These are phyloP conservation scores for Leonotis leonurus DNA, from an alignment of 257 asterid genomes.

Conservation along the genomic window DNA sequence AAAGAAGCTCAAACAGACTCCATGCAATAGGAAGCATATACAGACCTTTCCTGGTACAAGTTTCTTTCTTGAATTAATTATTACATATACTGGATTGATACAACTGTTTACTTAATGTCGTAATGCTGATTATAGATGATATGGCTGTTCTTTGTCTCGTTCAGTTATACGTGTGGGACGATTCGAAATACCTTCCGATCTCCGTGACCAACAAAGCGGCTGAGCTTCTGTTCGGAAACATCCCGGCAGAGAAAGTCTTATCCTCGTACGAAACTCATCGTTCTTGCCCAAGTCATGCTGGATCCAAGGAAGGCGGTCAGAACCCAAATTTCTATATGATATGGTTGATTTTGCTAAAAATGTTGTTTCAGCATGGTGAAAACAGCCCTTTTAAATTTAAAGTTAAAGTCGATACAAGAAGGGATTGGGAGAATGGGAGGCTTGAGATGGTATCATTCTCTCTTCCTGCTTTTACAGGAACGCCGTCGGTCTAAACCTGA, in stretches of 20 bases:
- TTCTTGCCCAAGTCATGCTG: neutral
- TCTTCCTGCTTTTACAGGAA: slow-evolving; percentile 29
- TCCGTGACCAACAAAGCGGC: slow-evolving; percentile 56
- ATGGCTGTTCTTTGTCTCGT: neutral
- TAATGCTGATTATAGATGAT: neutral
- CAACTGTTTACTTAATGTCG: neutral
- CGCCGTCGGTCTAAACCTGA: neutral
- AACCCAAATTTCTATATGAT: slow-evolving; percentile 34
- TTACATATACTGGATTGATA: neutral
- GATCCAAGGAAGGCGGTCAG: neutral
- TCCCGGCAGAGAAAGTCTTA: slow-evolving; percentile 45
- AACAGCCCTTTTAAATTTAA: slow-evolving; percentile 53
- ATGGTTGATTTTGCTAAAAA: slow-evolving; percentile 50
- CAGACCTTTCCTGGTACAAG: slow-evolving; percentile 61
- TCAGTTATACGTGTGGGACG: slow-evolving; percentile 74
- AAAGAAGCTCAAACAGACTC: slow-evolving; percentile 38
- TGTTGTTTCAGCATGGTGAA: slow-evolving; percentile 37
- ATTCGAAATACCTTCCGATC: slow-evolving; percentile 43
- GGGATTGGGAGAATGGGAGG: slow-evolving; percentile 57
- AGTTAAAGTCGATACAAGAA: slow-evolving; percentile 32
- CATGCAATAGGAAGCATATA: slow-evolving; percentile 51
- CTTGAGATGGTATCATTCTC: slow-evolving; percentile 48
- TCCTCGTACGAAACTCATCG: slow-evolving; percentile 35
- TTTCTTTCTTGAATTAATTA: neutral
- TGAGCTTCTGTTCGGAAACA: slow-evolving; percentile 49